These are phyloP conservation scores for Geum urbanum DNA, from an alignment of 306 rosid species.

Conservation along the genomic window DNA sequence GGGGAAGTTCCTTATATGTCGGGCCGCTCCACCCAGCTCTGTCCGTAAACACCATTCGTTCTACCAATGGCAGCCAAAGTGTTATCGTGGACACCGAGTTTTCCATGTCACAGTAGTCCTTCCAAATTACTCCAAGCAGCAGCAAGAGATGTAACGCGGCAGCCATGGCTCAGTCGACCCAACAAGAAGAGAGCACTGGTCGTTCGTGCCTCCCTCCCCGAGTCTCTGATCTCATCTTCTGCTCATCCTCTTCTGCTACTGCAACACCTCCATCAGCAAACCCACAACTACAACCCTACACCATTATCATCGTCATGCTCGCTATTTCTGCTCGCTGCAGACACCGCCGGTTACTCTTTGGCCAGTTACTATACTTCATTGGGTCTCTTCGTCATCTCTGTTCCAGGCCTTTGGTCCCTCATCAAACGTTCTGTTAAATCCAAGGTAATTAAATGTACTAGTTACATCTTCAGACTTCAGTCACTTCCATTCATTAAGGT, in stretches of 20 bases:
- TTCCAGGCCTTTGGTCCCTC: conserved; percentile 95
- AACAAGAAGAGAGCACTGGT: conserved; percentile 22
- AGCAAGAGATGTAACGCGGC: conserved; percentile 1
- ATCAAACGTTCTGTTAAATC: conserved; percentile 96
- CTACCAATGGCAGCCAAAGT: conserved; percentile 7
- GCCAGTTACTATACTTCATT: conserved; percentile 93
- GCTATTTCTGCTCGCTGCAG: conserved; percentile 38
- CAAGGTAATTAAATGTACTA: conserved; percentile 39
- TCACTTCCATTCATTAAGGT: background rate
- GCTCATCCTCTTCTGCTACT: background rate
- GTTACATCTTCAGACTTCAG: no score
- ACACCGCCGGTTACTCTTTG: conserved; percentile 57
- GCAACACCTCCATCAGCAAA: conserved; percentile 11
- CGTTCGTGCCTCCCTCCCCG: conserved; percentile 41
- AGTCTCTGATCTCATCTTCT: conserved; percentile 25
- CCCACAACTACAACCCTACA: no score
- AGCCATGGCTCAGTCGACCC: conserved; percentile 28
- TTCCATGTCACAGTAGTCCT: background rate
- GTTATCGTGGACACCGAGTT: background rate
- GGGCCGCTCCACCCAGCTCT: background rate
- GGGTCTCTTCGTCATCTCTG: conserved; percentile 92
- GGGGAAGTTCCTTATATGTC: no score
- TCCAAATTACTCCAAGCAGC: background rate
- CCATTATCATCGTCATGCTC: background rate
- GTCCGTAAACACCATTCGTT: background rate